Conservation (phyloP, 495 filamentous ascomycete genomes). For the Pyrenula massariospora region DNA sequence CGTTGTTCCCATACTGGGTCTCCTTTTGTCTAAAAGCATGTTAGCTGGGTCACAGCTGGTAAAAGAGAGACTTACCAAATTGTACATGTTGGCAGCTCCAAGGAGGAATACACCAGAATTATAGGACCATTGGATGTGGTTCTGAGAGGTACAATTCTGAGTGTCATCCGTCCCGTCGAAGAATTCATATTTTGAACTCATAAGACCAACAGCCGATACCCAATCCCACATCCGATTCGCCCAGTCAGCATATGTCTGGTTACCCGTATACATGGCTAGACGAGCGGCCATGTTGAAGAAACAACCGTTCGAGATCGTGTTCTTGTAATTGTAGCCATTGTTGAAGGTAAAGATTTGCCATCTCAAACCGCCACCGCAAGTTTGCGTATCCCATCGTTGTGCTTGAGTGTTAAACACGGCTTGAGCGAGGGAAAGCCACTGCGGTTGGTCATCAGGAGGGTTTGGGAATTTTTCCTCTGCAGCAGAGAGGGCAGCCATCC, state of each 20-base stretch:
- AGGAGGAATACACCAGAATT: conserved; percentile 52
- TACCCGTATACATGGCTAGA: conserved; percentile 63
- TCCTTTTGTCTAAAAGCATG: conserved; percentile 38
- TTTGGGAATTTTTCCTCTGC: conserved; percentile 66
- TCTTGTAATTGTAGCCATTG: conserved; percentile 72
- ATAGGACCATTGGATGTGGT: conserved; percentile 51
- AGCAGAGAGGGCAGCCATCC: conserved; percentile 66
- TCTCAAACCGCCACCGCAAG: conserved; percentile 58
- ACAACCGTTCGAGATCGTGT: conserved; percentile 66
- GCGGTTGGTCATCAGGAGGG: conserved; percentile 40
- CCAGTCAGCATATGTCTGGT: conserved; percentile 67
- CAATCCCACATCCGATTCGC: conserved; percentile 68
- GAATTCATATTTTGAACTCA: conserved; percentile 47
- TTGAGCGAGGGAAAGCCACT: conserved; percentile 73
- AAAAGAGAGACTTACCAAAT: conserved; percentile 35
- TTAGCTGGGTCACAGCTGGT: background rate
- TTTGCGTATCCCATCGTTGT: conserved; percentile 54
- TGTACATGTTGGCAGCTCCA: conserved; percentile 63
- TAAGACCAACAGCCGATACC: conserved; percentile 48
- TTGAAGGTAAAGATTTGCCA: conserved; percentile 84
- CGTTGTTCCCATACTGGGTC: conserved; percentile 46
- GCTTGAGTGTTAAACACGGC: conserved; percentile 69
- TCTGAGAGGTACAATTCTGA: conserved; percentile 38
- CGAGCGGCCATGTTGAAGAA: conserved; percentile 74
- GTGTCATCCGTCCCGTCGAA: conserved; percentile 52